These are phyloP conservation scores for Globisporangium heterothallicum DNA, from an alignment of 352 stramenopile genomes.

Conservation along the genomic window DNA sequence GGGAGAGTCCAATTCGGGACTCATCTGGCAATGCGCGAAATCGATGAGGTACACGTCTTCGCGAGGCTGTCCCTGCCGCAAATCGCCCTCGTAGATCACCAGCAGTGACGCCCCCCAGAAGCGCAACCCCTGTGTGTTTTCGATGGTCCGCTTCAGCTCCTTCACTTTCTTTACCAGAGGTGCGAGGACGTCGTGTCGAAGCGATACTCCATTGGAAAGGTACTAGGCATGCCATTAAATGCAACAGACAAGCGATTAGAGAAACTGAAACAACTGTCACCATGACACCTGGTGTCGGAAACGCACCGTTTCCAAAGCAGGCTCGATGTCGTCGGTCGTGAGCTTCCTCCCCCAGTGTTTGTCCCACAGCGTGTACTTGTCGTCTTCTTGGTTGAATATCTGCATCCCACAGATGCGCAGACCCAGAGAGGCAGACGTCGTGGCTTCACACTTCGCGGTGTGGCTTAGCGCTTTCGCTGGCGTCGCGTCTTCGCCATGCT, in stretches of 20 bases:
- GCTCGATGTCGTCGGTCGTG: slow-evolving; percentile 42
- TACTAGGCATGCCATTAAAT: slow-evolving; percentile 30
- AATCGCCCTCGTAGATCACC: slow-evolving; percentile 71
- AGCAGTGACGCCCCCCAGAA: slow-evolving; percentile 76
- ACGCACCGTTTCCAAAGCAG: slow-evolving; percentile 56
- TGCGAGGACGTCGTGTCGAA: slow-evolving; percentile 44
- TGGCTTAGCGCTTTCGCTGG: slow-evolving; percentile 66
- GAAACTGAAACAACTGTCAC: background rate
- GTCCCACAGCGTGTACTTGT: slow-evolving; percentile 68
- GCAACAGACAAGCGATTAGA: background rate
- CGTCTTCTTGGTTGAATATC: slow-evolving; percentile 55
- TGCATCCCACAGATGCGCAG: slow-evolving; percentile 80
- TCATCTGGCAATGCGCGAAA: slow-evolving; percentile 78
- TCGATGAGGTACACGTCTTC: slow-evolving; percentile 69
- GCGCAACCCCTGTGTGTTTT: slow-evolving; percentile 42
- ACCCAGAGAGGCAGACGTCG: slow-evolving; percentile 59
- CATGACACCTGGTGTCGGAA: background rate
- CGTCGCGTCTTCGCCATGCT: slow-evolving; percentile 66
- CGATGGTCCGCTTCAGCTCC: slow-evolving; percentile 37
- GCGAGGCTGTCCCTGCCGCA: slow-evolving; percentile 14
- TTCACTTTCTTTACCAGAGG: slow-evolving; percentile 38
- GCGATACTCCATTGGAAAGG: slow-evolving; percentile 33
- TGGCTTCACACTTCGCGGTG: slow-evolving; percentile 66
- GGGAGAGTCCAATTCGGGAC: slow-evolving; percentile 30
- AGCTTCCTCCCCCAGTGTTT: slow-evolving; percentile 75